These are phyloP conservation scores for Rubia yunnanensis DNA, from an alignment of 257 asterid species.

Conservation along the genomic window DNA sequence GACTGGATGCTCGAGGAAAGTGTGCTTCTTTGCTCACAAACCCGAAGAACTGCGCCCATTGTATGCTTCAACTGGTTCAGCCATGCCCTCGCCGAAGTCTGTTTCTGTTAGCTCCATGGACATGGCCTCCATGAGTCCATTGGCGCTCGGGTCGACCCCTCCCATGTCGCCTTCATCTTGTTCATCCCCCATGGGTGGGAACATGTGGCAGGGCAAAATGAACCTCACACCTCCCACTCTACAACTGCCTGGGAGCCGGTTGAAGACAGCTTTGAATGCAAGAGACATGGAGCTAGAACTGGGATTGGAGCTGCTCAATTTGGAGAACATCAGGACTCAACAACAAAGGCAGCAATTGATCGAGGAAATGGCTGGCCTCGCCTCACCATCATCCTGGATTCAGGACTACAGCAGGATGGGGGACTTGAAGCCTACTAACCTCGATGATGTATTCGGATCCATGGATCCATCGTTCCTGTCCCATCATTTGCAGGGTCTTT, in stretches of 20 bases:
- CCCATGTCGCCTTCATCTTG: slow-evolving; percentile 58
- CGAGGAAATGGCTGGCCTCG: slow-evolving; percentile 58
- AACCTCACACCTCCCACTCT: slow-evolving; percentile 54
- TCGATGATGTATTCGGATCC: slow-evolving; percentile 68
- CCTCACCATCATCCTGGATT: slow-evolving; percentile 45
- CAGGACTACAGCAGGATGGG: slow-evolving; percentile 35
- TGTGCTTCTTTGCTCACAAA: slow-evolving; percentile 84
- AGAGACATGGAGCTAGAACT: slow-evolving; percentile 48
- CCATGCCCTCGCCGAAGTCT: slow-evolving; percentile 69
- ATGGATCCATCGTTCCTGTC: slow-evolving; percentile 49
- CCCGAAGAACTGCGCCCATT: slow-evolving; percentile 68
- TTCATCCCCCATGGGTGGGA: slow-evolving; percentile 59
- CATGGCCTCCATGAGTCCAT: slow-evolving; percentile 38
- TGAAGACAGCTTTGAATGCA: slow-evolving; percentile 47
- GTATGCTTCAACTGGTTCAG: slow-evolving; percentile 80
- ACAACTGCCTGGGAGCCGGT: slow-evolving; percentile 74
- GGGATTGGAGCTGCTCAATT: slow-evolving; percentile 45
- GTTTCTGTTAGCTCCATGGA: slow-evolving; percentile 34
- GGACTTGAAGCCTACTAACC: slow-evolving; percentile 58
- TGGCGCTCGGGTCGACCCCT: slow-evolving; percentile 47
- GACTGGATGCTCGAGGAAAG: slow-evolving; percentile 68
- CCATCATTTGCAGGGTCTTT: slow-evolving; percentile 48
- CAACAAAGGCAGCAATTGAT: slow-evolving; percentile 48
- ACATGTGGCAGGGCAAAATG: slow-evolving; percentile 55
- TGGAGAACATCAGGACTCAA: slow-evolving; percentile 47